phyloP scores from a whole-genome alignment of 163 green algal genomes.

The Trebouxiophyceae sp. region DNA sequence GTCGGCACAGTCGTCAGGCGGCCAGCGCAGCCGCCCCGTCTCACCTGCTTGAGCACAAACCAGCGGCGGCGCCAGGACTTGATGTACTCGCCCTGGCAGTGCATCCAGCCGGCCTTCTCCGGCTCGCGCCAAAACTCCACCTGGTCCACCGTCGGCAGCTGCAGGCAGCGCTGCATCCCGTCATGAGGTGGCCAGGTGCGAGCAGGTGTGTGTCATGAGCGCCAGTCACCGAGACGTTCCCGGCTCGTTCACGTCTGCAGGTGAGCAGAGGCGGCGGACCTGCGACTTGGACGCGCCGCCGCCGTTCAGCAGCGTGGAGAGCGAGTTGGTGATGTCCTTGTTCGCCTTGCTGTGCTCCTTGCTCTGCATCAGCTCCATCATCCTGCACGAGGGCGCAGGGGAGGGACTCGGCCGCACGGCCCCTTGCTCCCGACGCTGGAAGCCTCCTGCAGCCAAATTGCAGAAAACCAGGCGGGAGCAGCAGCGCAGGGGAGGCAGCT shows the following conservation, averaged over 20 bases:
- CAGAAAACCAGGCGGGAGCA: no score
- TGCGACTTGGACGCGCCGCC: constrained; percentile 20
- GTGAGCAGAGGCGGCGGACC: background rate
- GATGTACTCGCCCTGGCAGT: constrained; percentile 81
- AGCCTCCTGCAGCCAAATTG: no score
- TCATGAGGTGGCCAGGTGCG: no score
- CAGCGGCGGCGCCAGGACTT: constrained; percentile 85
- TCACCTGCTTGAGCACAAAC: constrained; percentile 88
- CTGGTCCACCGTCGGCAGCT: constrained; percentile 69
- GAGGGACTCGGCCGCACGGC: no score
- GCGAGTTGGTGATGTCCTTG: constrained; percentile 46
- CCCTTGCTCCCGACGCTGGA: no score
- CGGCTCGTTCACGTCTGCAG: no score
- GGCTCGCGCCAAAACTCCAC: constrained; percentile 82
- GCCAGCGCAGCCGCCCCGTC: no score
- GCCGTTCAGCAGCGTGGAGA: constrained; percentile 50
- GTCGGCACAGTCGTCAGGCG: no score
- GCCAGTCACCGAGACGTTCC: no score
- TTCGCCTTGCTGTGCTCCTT: constrained; percentile 19
- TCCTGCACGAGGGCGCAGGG: constrained; percentile 29
- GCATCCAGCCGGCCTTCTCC: constrained; percentile 87
- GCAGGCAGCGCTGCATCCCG: no score
- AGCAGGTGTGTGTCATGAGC: no score
- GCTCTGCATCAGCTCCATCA: constrained; percentile 73
- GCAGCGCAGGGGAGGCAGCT: background rate